phyloP scores from a whole-genome alignment of 495 filamentous ascomycete species.

The Aspergillus affinis region DNA sequence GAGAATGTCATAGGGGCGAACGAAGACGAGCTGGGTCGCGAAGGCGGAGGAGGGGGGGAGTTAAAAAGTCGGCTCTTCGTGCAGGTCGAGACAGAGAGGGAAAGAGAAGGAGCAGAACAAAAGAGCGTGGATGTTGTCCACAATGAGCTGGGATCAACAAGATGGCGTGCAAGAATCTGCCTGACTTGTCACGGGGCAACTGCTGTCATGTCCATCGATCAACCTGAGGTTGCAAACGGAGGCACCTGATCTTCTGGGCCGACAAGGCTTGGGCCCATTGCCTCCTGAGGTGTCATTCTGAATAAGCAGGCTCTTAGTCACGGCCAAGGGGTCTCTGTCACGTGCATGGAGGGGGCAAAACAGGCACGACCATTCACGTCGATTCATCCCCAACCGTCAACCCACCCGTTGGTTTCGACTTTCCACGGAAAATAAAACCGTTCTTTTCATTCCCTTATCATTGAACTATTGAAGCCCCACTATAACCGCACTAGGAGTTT shows the following conservation, averaged over 20 bases:
- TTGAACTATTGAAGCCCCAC: neutral
- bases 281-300: constrained; percentile 7
- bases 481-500: neutral
- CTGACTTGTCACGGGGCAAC: constrained; percentile 14
- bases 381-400: neutral
- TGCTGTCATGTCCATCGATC: constrained; percentile 9
- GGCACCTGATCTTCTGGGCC: constrained; percentile 8
- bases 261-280: constrained; percentile 13
- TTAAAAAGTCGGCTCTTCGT: neutral
- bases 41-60: constrained; percentile 15
- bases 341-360: neutral
- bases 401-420: neutral
- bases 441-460: neutral
- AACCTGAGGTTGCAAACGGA: constrained; percentile 12
- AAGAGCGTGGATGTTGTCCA: neutral
- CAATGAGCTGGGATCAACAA: constrained; percentile 1
- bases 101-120: neutral
- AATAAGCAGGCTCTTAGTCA: constrained; percentile 20
- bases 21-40: constrained; percentile 20
- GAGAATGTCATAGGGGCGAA: constrained; percentile 21
- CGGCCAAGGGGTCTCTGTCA: neutral
- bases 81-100: neutral
- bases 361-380: too few relatives aligned
- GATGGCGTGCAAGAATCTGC: neutral
- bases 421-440: neutral